Conservation (phyloP, 2,329 filamentous ascomycete species). For the Fusarium acutatum region DNA sequence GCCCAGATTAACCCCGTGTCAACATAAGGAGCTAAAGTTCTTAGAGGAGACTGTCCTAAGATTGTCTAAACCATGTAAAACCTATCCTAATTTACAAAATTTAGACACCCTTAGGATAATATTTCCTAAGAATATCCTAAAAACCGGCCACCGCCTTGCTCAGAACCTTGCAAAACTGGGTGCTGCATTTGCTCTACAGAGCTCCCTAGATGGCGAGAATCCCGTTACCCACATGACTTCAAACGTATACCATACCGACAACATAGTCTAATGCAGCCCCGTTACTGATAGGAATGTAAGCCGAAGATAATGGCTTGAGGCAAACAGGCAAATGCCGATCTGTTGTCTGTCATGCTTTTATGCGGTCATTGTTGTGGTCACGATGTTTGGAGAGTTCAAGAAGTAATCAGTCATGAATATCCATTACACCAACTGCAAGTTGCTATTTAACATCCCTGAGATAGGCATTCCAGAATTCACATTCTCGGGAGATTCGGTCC, state of each 20-base stretch:
- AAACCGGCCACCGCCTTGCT: neutral
- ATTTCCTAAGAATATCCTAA: neutral
- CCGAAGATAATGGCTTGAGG: neutral
- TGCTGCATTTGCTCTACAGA: neutral
- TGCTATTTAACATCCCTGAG: conserved; percentile 31
- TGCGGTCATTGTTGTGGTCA: too few species aligned
- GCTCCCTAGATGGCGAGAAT: neutral
- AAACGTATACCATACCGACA: neutral
- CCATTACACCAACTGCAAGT: conserved; percentile 16
- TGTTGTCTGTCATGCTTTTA: too few species aligned
- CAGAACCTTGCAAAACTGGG: neutral
- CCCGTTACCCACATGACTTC: neutral
- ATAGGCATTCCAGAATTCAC: conserved; percentile 32
- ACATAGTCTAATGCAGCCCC: neutral
- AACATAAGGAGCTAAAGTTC: neutral
- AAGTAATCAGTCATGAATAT: neutral
- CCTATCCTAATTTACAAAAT: neutral
- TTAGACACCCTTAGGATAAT: neutral
- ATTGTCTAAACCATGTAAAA: neutral
- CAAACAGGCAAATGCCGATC: too few species aligned
- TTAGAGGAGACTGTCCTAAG: neutral
- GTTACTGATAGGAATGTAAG: neutral
- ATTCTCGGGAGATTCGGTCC: conserved; percentile 33
- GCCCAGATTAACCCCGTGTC: neutral
- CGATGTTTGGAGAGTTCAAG: neutral